Evolutionary conservation across 805 yeast species (phyloP), one percentile per base, ranked within the genome.

Genomic region (Nakazawaea sp.): DNA sequence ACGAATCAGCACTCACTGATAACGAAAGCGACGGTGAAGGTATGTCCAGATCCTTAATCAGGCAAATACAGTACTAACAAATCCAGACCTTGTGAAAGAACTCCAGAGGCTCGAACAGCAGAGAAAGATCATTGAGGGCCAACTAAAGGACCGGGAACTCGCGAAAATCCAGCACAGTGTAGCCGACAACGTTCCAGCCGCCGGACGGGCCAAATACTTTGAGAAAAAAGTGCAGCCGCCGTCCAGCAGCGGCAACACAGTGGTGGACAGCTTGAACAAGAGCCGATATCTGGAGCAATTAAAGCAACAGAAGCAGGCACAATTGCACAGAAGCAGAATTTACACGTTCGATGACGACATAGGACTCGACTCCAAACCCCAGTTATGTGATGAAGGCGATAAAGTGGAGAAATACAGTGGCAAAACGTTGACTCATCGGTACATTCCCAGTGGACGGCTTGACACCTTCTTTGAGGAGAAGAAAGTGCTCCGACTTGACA

Each of bases 401-500:
- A 75, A 72, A 35, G 45, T 46, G n/a, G 83, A 77, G 32, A 44
- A 43, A 6, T 67, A 52, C 44, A 68, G 81, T 0, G 70, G 72
- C 0, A 55, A 63, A 17, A 49, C 60, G 40, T 41, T 78, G 1
- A 46, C 56, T 0, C 64, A 64, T 41, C 55, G 84, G 32, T 81
- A 76, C 46, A 48, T 81, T 2, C 53, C 66, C 0, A 30, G 45
- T 7, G 52, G 47, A 0, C 50, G 48, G 0, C 42, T 84, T 3
- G 51, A 57, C 1, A 30, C 43, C 4, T 48, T 70, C 3, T 46
- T 86, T 6, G 45, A 54, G 11, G 72, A 70, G 12, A 69, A 72
- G 42, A 76, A 78, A 45, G 52, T 80, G 1, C 56, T 84, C 32
- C 61, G 82, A 28, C 53, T 85, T 2, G 70, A 71, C 8, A 75